phyloP scores from a whole-genome alignment of 345 rosid genomes.

The Corymbia maculata region DNA sequence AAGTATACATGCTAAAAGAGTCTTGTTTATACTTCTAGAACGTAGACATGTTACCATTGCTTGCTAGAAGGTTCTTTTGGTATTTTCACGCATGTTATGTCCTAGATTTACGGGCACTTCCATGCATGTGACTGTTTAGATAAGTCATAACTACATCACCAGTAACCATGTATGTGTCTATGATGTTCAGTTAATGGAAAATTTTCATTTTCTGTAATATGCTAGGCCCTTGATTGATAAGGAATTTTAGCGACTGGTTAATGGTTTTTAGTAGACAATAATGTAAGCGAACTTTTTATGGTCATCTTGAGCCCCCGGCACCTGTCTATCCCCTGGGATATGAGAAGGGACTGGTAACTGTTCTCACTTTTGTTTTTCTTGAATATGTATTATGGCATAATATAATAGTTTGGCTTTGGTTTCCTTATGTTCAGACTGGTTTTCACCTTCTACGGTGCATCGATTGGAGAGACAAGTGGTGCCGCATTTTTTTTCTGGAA shows the following conservation, averaged over 20 bases:
- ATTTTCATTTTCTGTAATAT: not conserved
- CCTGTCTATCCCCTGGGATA: not conserved
- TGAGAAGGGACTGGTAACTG: not conserved
- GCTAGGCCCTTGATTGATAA: not conserved
- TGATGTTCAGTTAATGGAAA: not conserved
- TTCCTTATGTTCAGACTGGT: conserved; percentile 58
- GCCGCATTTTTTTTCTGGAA: conserved; percentile 94
- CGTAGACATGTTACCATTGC: not conserved
- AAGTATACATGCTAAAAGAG: not conserved
- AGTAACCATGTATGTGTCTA: not conserved
- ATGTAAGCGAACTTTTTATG: not conserved
- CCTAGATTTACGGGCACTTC: not conserved
- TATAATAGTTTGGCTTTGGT: not conserved
- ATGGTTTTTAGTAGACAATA: not conserved
- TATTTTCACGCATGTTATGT: not conserved
- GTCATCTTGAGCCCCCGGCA: not conserved
- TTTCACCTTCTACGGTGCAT: conserved; percentile 74
- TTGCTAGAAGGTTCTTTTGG: not conserved
- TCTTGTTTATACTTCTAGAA: not conserved
- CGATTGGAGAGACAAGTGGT: conserved; percentile 96
- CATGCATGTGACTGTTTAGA: not conserved
- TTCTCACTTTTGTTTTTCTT: not conserved
- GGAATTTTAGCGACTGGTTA: not conserved
- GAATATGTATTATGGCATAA: not conserved
- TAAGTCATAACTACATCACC: not conserved